Evolutionary conservation across 176 grass and related monocot genomes (phyloP).

Genomic region (Leersia perrieri): DNA sequence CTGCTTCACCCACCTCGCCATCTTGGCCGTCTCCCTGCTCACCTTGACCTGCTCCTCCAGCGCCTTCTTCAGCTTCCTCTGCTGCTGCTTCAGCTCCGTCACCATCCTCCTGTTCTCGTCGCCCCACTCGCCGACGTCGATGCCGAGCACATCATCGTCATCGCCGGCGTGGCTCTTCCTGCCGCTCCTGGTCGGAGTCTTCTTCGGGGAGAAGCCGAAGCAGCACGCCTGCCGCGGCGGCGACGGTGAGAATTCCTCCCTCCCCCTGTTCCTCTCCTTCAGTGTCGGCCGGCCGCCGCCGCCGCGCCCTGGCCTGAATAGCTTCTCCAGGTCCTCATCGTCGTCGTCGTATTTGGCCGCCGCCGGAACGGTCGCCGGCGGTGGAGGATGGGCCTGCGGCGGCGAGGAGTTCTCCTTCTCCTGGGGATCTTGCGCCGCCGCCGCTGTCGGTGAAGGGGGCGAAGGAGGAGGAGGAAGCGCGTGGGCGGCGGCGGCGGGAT

Average conservation of each 20-base stretch:
- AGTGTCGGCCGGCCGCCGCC: conserved; percentile 29
- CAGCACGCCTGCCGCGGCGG: conserved; percentile 63
- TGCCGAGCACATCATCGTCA: conserved; percentile 22
- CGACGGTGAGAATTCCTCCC: background rate
- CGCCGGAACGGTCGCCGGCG: background rate
- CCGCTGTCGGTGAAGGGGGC: background rate
- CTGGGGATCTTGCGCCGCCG: background rate
- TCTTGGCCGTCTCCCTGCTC: conserved; percentile 71
- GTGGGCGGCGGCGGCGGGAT: background rate
- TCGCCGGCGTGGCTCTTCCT: conserved; percentile 27
- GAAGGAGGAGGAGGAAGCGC: background rate
- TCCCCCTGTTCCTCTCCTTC: conserved; percentile 31
- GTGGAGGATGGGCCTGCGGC: background rate
- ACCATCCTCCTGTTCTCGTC: conserved; percentile 48
- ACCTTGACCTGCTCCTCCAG: conserved; percentile 79
- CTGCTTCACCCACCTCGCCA: conserved; percentile 65
- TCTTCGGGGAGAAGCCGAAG: conserved; percentile 75
- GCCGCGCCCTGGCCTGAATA: conserved; percentile 35
- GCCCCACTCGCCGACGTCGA: conserved; percentile 52
- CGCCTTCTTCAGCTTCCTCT: conserved; percentile 71
- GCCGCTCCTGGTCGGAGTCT: conserved; percentile 27
- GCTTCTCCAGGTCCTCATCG: conserved; percentile 30
- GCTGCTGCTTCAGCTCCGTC: conserved; percentile 64
- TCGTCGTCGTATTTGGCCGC: background rate
- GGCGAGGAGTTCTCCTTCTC: conserved; percentile 1